Evolutionary conservation across 179 eudicot genomes (phyloP).

Genomic region (Actinidia polygama): DNA sequence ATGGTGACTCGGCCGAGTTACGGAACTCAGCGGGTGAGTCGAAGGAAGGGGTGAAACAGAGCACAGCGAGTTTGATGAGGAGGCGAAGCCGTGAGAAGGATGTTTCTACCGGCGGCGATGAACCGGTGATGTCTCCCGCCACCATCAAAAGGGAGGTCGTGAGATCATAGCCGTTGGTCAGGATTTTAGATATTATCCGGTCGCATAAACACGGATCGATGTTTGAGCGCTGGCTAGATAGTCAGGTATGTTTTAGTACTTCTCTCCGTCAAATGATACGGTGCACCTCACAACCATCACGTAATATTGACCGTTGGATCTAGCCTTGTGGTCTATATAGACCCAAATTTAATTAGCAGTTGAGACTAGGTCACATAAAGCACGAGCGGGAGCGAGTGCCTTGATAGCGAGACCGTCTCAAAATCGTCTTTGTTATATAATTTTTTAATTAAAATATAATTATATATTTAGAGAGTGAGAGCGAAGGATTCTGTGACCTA

Average conservation of each 20-base stretch:
- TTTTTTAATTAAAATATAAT: too few relatives aligned
- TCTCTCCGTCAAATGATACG: neutral
- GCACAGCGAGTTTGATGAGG: constrained; percentile 31
- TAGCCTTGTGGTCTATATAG: too few relatives aligned
- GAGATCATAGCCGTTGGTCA: constrained; percentile 40
- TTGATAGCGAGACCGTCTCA: too few relatives aligned
- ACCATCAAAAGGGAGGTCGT: constrained; percentile 17
- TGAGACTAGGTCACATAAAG: too few relatives aligned
- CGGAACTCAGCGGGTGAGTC: constrained; percentile 31
- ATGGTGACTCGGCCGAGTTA: constrained; percentile 20
- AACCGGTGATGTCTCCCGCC: constrained; percentile 22
- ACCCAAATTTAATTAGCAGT: too few relatives aligned
- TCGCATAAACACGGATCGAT: constrained; percentile 39
- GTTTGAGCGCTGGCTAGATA: constrained; percentile 44
- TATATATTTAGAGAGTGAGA: too few relatives aligned
- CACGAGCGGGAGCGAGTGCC: too few relatives aligned
- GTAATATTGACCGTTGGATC: constrained; percentile 10
- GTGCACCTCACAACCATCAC: constrained; percentile 12
- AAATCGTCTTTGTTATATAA: too few relatives aligned
- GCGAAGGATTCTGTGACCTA: too few relatives aligned
- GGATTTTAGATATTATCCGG: constrained; percentile 44
- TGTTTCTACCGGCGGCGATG: constrained; percentile 12
- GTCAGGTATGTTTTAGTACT: constrained; percentile 42
- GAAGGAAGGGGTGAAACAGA: constrained; percentile 28
- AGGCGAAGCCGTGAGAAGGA: constrained; percentile 19